phyloP scores from a whole-genome alignment of 2,329 filamentous ascomycete species.

The Trichoderma lentiforme region DNA sequence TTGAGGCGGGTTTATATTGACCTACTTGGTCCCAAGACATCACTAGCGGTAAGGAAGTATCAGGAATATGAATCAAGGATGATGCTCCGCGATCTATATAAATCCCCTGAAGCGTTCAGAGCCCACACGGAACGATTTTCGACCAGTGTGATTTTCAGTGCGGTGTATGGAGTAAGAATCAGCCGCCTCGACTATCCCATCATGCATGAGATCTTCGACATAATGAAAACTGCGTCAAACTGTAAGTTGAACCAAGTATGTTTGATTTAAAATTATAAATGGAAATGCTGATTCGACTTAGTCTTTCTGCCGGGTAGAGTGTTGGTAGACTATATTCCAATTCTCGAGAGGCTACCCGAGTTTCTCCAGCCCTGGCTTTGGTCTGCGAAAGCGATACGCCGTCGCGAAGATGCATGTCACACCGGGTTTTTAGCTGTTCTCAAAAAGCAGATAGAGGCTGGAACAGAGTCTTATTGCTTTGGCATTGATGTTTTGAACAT shows the following conservation, averaged over 20 bases:
- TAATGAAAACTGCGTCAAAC: not conserved
- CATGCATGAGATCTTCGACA: not conserved
- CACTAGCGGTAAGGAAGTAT: not conserved
- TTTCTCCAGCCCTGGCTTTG: conserved; percentile 15
- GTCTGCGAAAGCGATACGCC: not conserved
- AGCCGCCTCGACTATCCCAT: conserved; percentile 1
- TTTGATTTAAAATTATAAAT: not conserved
- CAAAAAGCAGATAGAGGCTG: not conserved
- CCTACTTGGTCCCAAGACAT: not conserved
- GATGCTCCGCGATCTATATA: conserved; percentile 5
- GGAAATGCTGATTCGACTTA: not conserved
- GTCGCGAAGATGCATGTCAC: not conserved
- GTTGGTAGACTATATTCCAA: conserved; percentile 16
- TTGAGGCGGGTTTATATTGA: not conserved
- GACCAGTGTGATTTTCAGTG: conserved; percentile 19
- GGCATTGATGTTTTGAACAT: not conserved
- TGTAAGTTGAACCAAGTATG: not conserved
- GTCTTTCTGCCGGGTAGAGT: conserved; percentile 9
- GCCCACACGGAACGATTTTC: conserved; percentile 10
- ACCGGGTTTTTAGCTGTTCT: not conserved
- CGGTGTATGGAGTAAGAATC: conserved; percentile 6
- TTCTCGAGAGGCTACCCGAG: conserved; percentile 16
- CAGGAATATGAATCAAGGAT: conserved; percentile 9
- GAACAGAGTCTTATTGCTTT: conserved; percentile 3
- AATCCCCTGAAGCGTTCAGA: not conserved